Evolutionary conservation across 139 green algal genomes (phyloP), one percentile per base, ranked within the genome.

Genomic region (Picochlorum sp.): DNA sequence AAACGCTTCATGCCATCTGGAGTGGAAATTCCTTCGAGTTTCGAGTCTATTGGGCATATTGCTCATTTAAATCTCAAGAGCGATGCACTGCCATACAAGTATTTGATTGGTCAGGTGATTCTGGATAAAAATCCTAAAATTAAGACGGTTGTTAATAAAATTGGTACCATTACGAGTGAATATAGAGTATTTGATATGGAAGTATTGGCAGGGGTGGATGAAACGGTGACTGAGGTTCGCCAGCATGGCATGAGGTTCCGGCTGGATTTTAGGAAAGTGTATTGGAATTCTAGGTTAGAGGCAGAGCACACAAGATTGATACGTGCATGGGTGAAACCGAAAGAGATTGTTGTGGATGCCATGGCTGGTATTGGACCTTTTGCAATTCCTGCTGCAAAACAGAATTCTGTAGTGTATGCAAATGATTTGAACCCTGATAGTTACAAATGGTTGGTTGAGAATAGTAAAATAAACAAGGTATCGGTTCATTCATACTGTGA

Each of bases 221-320:
- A 54, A 34, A 64, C 67, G 7, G 72, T 78, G 52, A 80, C 79
- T 2, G 70, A 81, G 50, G 77, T 85, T 28, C 80, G 75, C 47
- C 92, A 99, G 79, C 81, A 96, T 68, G 85, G 84, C 11, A 59
- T 72, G 1, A 57, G 73, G 11, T 99, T 97, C 79, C 70, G 67
- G 20, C 81, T 99, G 18, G 84, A 99, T 78, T 98, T 94, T 45
- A 65, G 73, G 11, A 68, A 91, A 81, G 86, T 98, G 62, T 99
- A 99, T 74, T 99, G 94, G 94, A 99, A 99, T 82, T 96, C 87
- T 1, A 70, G 94, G 0, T 80, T 99, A 44, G 94, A 99, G 76
- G 45, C 67, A 20, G 94, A 99, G 78, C 94, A 99, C 83, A 67
- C 80, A 44, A 83, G 94, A 13, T 77, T 99, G 63, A 83, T 94